Percentiles rank a stretch among this genome's conserved stretches.
Conservation (phyloP, 768 basidiomycete species). For the Kwoniella mangroviensis region DNA sequence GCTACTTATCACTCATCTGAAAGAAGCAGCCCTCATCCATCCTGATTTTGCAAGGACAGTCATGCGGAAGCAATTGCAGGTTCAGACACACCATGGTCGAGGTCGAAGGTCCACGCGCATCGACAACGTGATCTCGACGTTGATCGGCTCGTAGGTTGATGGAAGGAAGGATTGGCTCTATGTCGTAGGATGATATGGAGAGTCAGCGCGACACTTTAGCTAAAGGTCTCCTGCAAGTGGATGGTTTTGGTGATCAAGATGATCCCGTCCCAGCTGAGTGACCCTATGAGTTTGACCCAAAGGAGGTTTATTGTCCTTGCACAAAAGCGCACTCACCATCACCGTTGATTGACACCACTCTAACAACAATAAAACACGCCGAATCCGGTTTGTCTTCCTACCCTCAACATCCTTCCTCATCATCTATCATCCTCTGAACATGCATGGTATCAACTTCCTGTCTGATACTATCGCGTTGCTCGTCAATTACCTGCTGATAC, state of each 20-base stretch:
- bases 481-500: background rate
- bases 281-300: background rate
- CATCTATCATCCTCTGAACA: background rate
- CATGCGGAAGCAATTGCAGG: background rate
- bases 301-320: constrained; percentile 9
- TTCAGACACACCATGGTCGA: background rate
- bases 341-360: background rate
- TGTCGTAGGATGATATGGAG: too few species aligned
- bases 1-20: too few species aligned
- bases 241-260: too few species aligned
- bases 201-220: too few species aligned
- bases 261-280: constrained; percentile 1
- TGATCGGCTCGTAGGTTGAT: background rate
- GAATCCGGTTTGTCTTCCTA: background rate
- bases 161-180: background rate
- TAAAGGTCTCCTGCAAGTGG: too few species aligned
- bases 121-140: background rate
- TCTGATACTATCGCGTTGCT: too few species aligned
- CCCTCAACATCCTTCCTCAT: background rate
- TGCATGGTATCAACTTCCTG: background rate
- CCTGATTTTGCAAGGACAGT: too few species aligned
- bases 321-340: background rate
- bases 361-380: constrained; percentile 9
- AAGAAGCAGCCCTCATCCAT: too few species aligned
- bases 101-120: background rate